Evolutionary conservation across 2,329 filamentous ascomycete genomes (phyloP).

Genomic region (Penicillium sp.): DNA sequence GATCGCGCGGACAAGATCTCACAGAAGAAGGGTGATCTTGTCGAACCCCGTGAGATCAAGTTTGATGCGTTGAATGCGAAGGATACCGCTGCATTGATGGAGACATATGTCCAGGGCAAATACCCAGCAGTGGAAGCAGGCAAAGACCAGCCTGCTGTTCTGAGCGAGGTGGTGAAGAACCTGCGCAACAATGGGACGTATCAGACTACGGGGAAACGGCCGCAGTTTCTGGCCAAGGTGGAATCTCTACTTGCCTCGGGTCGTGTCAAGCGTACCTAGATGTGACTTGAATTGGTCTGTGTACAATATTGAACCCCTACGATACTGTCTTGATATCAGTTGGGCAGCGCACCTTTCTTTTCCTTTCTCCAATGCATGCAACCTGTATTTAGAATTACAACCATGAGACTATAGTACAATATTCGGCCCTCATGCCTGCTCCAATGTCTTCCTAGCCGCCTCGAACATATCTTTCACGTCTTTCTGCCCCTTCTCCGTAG

Average conservation of each 20-base stretch:
- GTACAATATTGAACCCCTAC: slow-evolving; percentile 18
- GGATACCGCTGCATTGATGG: slow-evolving; percentile 27
- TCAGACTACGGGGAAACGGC: slow-evolving; percentile 32
- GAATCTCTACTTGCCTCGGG: slow-evolving; percentile 31
- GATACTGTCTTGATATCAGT: slow-evolving; percentile 5
- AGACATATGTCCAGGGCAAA: slow-evolving; percentile 30
- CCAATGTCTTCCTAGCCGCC: slow-evolving; percentile 35
- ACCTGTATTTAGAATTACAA: slow-evolving; percentile 15
- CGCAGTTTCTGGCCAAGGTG: slow-evolving; percentile 36
- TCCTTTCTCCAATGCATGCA: background rate
- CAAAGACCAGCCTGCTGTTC: slow-evolving; percentile 22
- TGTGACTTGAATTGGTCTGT: slow-evolving; percentile 7
- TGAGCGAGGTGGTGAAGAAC: slow-evolving; percentile 32
- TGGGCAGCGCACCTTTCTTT: background rate
- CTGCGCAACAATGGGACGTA: slow-evolving; percentile 41
- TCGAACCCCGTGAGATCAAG: slow-evolving; percentile 30
- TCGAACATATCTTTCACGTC: slow-evolving; percentile 45
- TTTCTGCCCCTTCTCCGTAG: slow-evolving; percentile 43
- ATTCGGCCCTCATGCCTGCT: slow-evolving; percentile 24
- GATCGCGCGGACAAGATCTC: slow-evolving; percentile 32
- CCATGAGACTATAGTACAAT: slow-evolving; percentile 8
- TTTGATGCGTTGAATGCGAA: slow-evolving; percentile 26
- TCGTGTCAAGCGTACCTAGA: slow-evolving; percentile 26
- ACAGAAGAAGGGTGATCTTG: slow-evolving; percentile 34
- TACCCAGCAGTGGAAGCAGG: slow-evolving; percentile 24